Evolutionary conservation across 129 eudicot species (phyloP), one percentile per base, ranked within the genome.

Genomic region (Lactuca saligna): DNA sequence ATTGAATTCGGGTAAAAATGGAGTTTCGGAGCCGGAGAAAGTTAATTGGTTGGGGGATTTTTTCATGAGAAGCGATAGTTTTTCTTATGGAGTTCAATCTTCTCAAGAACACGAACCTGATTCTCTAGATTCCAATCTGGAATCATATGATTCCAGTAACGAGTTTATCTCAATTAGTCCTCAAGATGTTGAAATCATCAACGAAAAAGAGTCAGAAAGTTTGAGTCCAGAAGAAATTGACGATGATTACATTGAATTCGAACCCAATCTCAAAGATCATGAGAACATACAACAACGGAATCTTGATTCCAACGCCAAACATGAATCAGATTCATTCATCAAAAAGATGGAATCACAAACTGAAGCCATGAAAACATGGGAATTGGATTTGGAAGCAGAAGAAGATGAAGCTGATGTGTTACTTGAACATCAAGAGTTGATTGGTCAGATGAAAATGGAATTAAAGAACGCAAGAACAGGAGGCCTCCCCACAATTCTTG

Each of bases 401-500:
- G 88, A 85, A 15, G 86, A 79, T 34, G 91, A 80, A 20, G 73
- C n/a, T n/a, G 94, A 88, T 78, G 68, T 81, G 16, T 50, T 93
- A 69, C 50, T 54, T 70, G 88, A 86, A 61, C 96, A 93, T 50
- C 83, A 77, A 75, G 65, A 81, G 34, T 81, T 85, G 16, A 82
- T 93, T 1, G 84, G 68, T 63, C 96, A 93, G 74, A 85, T 93
- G 95, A 93, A 89, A 75, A 85, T 78, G 86, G 95, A 89, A 70
- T 53, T 87, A 48, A 85, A 75, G 74, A 73, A 76, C 17, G 66
- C 87, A 33, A 83, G 85, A 80, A 59, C 78, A 1, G 69, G 71
- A 55, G 90, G 92, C 8, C 90, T 93, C 50, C 92, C 98, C 4
- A 93, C 98, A 1, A 93, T 93, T 69, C 83, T 87, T 48, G 98